A percentile compares a stretch with the other conserved stretches of the same genome.
Conservation (phyloP, 73 alveolate genomes). For the Paramecium octaurelia region DNA sequence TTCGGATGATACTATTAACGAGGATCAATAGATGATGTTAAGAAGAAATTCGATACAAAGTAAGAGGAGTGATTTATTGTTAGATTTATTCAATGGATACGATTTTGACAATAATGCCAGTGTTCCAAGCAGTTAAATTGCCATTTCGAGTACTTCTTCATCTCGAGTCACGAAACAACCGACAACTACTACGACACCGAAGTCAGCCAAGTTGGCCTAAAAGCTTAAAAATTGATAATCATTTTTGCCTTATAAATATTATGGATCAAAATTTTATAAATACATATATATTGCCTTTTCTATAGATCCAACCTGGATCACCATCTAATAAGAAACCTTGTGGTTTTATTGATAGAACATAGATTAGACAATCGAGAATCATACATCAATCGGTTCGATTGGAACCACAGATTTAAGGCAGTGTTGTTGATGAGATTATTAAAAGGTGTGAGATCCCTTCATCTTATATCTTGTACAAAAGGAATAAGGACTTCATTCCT, state of each 20-base stretch:
- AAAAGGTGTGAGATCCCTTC: slow-evolving; percentile 26
- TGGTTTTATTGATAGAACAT: background rate
- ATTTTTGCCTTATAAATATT: background rate
- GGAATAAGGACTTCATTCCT: background rate
- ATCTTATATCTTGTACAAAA: background rate
- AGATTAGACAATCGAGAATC: background rate
- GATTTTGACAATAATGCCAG: slow-evolving; percentile 54
- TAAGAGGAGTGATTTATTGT: background rate
- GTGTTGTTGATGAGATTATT: background rate
- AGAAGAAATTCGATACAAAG: slow-evolving; percentile 71
- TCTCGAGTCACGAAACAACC: background rate
- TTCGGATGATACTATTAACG: slow-evolving; percentile 67
- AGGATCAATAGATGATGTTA: slow-evolving; percentile 56
- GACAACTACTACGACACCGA: background rate
- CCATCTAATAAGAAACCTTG: background rate
- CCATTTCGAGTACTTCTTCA: background rate
- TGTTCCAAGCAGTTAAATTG: background rate
- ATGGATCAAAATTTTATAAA: background rate
- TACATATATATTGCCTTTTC: slow-evolving; percentile 20
- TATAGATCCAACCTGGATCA: background rate
- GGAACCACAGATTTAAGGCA: background rate
- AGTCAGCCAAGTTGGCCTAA: background rate
- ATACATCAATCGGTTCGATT: background rate
- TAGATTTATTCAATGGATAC: slow-evolving; percentile 72
- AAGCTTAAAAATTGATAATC: background rate